Evolutionary conservation across 352 stramenopile species (phyloP).

Genomic region (Elongisporangium senticosum): DNA sequence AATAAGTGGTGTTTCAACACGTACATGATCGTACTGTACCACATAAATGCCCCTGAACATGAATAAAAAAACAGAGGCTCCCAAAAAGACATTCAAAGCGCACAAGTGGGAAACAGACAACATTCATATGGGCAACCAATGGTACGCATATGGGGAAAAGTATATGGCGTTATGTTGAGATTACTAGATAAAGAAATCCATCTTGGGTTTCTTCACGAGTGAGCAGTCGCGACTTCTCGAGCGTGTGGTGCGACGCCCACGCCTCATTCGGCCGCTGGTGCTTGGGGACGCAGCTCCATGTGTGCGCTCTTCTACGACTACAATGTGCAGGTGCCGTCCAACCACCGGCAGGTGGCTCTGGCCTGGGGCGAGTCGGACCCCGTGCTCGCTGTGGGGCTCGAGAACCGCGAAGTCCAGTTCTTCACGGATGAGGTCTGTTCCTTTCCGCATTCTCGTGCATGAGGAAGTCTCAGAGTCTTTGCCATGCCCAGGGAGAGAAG

Average conservation of each 20-base stretch:
- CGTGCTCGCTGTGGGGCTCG: slow-evolving; percentile 71
- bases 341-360: slow-evolving; percentile 62
- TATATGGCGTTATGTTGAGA: too few relatives aligned
- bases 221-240: neutral
- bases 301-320: slow-evolving; percentile 82
- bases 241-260: neutral
- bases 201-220: neutral
- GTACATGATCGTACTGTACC: too few relatives aligned
- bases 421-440: slow-evolving; percentile 81
- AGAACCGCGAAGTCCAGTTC: slow-evolving; percentile 87
- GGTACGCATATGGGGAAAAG: too few relatives aligned
- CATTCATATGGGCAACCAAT: too few relatives aligned
- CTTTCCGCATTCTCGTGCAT: neutral
- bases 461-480: neutral
- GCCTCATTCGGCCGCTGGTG: neutral
- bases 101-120: neutral
- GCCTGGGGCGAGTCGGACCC: slow-evolving; percentile 82
- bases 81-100: neutral
- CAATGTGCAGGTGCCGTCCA: slow-evolving; percentile 56
- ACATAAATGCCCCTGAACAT: neutral
- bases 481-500: slow-evolving; percentile 57
- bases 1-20: too few relatives aligned
- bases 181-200: neutral
- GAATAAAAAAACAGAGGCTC: neutral
- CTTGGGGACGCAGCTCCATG: neutral